phyloP scores from a whole-genome alignment of 441 rosid species.

The Arabidopsis lyrata region DNA sequence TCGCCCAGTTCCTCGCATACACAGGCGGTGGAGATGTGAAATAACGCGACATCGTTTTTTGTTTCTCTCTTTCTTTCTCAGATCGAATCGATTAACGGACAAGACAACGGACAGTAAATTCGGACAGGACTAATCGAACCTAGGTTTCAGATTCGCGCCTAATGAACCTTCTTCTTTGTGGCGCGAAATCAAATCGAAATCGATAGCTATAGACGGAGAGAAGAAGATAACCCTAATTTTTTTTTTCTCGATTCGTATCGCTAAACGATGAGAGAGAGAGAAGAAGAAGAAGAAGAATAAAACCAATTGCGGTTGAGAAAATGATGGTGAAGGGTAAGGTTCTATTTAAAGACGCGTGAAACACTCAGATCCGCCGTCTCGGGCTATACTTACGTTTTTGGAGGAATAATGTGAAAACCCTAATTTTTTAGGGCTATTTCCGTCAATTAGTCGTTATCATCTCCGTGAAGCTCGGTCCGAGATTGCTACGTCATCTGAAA shows the following conservation, averaged over 20 bases:
- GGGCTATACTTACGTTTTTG: conserved; percentile 25
- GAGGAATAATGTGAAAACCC: conserved; percentile 32
- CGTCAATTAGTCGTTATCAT: conserved; percentile 21
- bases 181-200: conserved; percentile 31
- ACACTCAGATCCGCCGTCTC: conserved; percentile 46
- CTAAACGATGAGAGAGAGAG: conserved; percentile 5
- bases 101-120: background rate
- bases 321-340: conserved; percentile 18
- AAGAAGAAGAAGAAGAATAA: background rate
- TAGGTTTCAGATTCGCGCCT: conserved; percentile 23
- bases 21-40: conserved; percentile 63
- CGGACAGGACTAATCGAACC: conserved; percentile 20
- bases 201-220: background rate
- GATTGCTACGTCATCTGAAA: conserved; percentile 38
- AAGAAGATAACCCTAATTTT: background rate
- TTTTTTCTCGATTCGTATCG: background rate
- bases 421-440: conserved; percentile 31
- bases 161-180: background rate
- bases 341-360: conserved; percentile 49
- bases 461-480: conserved; percentile 44
- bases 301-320: conserved; percentile 29
- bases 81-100: conserved; percentile 26
- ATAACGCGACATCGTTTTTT: conserved; percentile 70
- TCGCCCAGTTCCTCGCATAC: conserved; percentile 53
- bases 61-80: background rate